Evolutionary conservation across 441 rosid species (phyloP), one percentile per base, ranked within the genome.

Genomic region (Eruca vesicaria): DNA sequence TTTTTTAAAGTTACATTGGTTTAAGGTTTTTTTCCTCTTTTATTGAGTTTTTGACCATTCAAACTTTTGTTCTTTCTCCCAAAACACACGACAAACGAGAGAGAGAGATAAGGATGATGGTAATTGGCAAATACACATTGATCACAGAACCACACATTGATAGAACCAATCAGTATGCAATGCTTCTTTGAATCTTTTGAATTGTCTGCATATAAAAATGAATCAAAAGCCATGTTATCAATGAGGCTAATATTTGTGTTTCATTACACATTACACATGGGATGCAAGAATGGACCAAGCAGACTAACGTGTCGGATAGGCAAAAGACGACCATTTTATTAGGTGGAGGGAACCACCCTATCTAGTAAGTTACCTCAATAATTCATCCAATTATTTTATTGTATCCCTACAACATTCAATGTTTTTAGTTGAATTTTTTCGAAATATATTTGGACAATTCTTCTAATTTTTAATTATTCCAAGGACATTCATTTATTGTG

Each of bases 301-400:
- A 26, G 71, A 69, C 57, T 26, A 65, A 77, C 80, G 57, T 77
- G 80, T 74, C 73, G 73, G 78, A 67, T 32, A 74, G 60, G 78
- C 32, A 38, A 11, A 26, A 28, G 6, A 67, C 73, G 55, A 60
- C 68, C 73, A 59, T 58, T 67, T 43, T 74, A 33, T 59, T 31
- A 43, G 61, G 55, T 59, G 38, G 59, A 66, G 43, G 18, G 14
- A 2, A 11, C 8, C 3, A 20, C 45, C 77, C 60, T 66, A 66
- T 74, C 60, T 66, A 73, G 66, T 57, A 57, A 66, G 31, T 66
- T 74, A 67, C 53, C 68, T 67, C 73, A 68, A 68, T 75, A 12
- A 75, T 67, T 74, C 68, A 58, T 15, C 67, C 73, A 48, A 74
- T 67, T 59, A 75, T 68, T 75, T 16, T 16, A 60, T 48, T 31